Percentiles rank a stretch among this genome's conserved stretches.
Conservation (phyloP, 1,284 basidiomycete species). For the Ceratobasidium sp. region DNA sequence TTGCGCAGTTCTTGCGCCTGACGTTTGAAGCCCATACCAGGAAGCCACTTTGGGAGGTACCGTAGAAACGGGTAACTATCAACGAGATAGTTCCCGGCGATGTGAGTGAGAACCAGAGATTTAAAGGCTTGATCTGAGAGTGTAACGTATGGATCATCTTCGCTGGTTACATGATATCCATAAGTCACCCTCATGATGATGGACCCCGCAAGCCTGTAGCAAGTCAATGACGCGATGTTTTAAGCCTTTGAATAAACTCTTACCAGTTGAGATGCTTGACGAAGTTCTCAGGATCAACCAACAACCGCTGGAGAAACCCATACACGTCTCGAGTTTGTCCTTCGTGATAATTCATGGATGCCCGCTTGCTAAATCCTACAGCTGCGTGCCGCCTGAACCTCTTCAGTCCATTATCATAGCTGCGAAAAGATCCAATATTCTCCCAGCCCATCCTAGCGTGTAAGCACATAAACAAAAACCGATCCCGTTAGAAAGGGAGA, state of each 20-base stretch:
- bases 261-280: conserved; percentile 5
- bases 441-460: conserved; percentile 7
- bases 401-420: neutral
- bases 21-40: conserved; percentile 35
- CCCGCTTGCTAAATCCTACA: conserved; percentile 19
- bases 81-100: neutral
- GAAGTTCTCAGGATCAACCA: neutral
- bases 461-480: too few species aligned
- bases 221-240: neutral
- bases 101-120: neutral
- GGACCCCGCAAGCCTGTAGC: neutral
- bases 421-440: neutral
- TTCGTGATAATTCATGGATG: neutral
- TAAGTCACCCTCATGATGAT: conserved; percentile 22
- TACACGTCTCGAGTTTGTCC: conserved; percentile 6
- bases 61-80: conserved; percentile 4
- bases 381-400: neutral
- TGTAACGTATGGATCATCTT: conserved; percentile 6
- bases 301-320: neutral
- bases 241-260: neutral
- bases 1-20: neutral
- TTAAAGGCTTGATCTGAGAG: neutral
- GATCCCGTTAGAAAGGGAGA: neutral
- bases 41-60: conserved; percentile 33
- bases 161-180: neutral